Percentiles rank a stretch among this genome's conserved stretches.
Conservation (phyloP, 1,284 basidiomycete genomes). For the Coniferiporia sulphurascens region DNA sequence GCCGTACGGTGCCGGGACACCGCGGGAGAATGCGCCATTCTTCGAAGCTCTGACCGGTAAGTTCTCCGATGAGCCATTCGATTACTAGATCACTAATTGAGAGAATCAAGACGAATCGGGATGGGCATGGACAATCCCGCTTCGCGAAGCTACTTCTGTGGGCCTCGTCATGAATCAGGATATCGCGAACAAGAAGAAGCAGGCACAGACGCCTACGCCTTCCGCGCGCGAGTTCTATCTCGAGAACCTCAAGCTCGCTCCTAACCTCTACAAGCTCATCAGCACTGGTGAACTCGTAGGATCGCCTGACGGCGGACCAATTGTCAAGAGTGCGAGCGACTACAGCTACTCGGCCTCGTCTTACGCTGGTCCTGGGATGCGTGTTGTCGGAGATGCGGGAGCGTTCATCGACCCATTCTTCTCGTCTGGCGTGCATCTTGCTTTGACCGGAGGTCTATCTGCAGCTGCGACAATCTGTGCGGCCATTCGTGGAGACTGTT, state of each 20-base stretch:
- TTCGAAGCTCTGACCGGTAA: slow-evolving; percentile 57
- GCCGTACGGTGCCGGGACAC: slow-evolving; percentile 50
- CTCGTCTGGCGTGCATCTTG: too few species aligned
- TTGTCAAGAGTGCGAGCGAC: slow-evolving; percentile 47
- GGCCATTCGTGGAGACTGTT: slow-evolving; percentile 51
- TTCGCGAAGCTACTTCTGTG: slow-evolving; percentile 62
- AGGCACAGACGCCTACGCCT: slow-evolving; percentile 17
- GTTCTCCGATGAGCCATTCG: neutral
- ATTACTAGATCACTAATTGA: too few species aligned
- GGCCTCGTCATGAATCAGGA: slow-evolving; percentile 71
- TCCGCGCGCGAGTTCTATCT: slow-evolving; percentile 35
- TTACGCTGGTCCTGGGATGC: slow-evolving; percentile 55
- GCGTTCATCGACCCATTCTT: slow-evolving; percentile 72
- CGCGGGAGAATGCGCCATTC: slow-evolving; percentile 46
- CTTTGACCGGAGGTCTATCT: slow-evolving; percentile 54
- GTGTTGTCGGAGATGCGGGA: slow-evolving; percentile 69
- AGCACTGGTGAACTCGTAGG: slow-evolving; percentile 36
- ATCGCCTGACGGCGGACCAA: neutral
- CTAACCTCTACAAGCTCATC: slow-evolving; percentile 48
- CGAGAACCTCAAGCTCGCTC: slow-evolving; percentile 37
- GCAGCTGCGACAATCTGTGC: slow-evolving; percentile 54
- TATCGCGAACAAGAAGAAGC: slow-evolving; percentile 35
- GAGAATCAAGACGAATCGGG: slow-evolving; percentile 54
- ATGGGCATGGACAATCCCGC: slow-evolving; percentile 75
- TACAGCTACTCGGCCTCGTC: slow-evolving; percentile 66